Evolutionary conservation across 2,329 filamentous ascomycete genomes (phyloP), one percentile per base, ranked within the genome.

Genomic region (Zasmidium citrigriseum): DNA sequence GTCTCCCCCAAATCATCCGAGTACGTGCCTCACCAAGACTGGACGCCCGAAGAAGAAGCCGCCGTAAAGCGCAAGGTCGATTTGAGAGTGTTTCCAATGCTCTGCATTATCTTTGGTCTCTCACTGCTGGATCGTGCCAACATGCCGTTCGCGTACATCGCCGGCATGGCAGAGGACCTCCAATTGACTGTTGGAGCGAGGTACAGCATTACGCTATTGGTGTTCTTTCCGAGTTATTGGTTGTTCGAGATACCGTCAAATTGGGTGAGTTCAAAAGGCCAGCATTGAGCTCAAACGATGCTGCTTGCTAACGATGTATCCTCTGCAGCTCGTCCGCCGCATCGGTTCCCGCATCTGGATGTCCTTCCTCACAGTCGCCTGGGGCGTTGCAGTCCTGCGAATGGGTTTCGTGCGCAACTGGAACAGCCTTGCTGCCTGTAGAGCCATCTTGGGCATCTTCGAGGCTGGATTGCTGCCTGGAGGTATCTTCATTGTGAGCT

Each of bases 101-200:
- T 72, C n/a, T 70, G 68, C 49, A 58, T 68, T 14, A 62, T 71
- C 22, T 69, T 70, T 38, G 55, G 88, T 70, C 80, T 90, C 66
- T 88, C 84, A 64, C 76, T 93, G 59, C 89, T 93, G 84, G 90
- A 93, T 70, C 81, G 90, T 29, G 90, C 88, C 1, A 93, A 93
- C 72, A 75, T 92, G 68, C 84, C 84, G 12, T 79, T 84, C 22
- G 89, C 89, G 46, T 83, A 83, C n/a, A 58, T 55, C 16, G 45
- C 56, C 16, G 56, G 56, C 45, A 58, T 58, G 56, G 56, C 45
- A n/a, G 46, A 54, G 14, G 52, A 54, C 25, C 34, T 58, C 10
- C 16, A 46, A 14, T 18, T 58, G 22, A 23, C 7, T 10, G 56
- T 45, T 10, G 49, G 41, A 20, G 52, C 18, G 20, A 44, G 52